Percentiles rank a stretch among this genome's conserved stretches.
phyloP scores from a whole-genome alignment of 306 rosid species.

The Prunus campanulata region DNA sequence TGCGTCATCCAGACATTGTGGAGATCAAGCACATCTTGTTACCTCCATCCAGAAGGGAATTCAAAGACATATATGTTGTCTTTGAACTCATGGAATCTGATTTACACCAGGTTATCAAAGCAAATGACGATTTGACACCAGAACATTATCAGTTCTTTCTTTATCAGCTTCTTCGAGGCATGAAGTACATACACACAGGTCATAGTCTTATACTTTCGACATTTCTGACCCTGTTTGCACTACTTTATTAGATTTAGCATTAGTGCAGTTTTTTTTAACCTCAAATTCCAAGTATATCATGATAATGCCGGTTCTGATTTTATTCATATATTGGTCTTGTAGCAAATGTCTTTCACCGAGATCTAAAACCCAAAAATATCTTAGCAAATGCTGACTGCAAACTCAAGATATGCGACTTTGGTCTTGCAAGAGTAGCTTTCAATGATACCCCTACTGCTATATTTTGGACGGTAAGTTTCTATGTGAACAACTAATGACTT shows the following conservation, averaged over 20 bases:
- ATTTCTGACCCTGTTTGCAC: slow-evolving; percentile 14
- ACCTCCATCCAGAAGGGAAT: slow-evolving; percentile 99
- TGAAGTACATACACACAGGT: slow-evolving; percentile 99
- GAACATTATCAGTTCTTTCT: slow-evolving; percentile 99
- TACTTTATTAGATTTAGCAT: slow-evolving; percentile 15
- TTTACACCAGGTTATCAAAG: slow-evolving; percentile 98
- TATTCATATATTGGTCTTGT: slow-evolving; percentile 36
- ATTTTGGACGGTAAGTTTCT: slow-evolving; percentile 90
- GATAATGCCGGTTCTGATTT: slow-evolving; percentile 30
- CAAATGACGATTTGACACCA: slow-evolving; percentile 96
- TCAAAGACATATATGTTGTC: slow-evolving; percentile 96
- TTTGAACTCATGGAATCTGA: slow-evolving; percentile 99
- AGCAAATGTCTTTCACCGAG: slow-evolving; percentile 99
- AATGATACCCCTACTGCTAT: slow-evolving; percentile 98
- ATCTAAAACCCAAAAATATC: slow-evolving; percentile 94
- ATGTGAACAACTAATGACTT: neutral
- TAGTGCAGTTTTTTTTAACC: neutral
- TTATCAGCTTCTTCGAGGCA: slow-evolving; percentile 97
- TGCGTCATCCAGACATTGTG: slow-evolving; percentile 95
- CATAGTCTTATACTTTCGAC: slow-evolving; percentile 18
- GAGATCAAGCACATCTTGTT: slow-evolving; percentile 96
- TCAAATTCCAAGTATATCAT: slow-evolving; percentile 10
- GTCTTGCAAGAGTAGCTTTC: slow-evolving; percentile 98
- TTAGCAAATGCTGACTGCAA: slow-evolving; percentile 99
- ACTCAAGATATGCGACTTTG: slow-evolving; percentile 98